Evolutionary conservation across 305 asterid species (phyloP).

Genomic region (Plantago coronopus): DNA sequence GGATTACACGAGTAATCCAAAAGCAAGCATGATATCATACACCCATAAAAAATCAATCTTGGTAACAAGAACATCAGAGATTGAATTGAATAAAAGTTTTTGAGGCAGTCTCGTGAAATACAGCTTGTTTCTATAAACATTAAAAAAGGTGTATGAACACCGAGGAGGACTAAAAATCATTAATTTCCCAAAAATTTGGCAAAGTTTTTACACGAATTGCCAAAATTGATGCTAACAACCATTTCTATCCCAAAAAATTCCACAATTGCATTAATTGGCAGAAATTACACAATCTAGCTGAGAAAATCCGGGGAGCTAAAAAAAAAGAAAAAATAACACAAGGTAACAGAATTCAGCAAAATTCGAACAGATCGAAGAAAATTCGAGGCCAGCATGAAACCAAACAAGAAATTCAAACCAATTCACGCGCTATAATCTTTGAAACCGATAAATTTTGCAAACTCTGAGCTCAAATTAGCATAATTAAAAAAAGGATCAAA

Average conservation of each 20-base stretch:
- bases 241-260: neutral
- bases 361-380: neutral
- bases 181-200: no score
- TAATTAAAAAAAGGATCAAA: slow-evolving; percentile 24
- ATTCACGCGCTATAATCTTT: slow-evolving; percentile 13
- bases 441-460: neutral
- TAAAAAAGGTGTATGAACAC: no score
- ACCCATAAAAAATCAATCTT: neutral
- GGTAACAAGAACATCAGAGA: no score
- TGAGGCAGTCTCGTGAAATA: no score
- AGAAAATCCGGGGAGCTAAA: no score
- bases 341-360: neutral
- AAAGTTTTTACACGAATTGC: no score
- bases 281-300: neutral
- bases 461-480: neutral
- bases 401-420: no score
- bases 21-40: neutral
- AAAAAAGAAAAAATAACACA: no score
- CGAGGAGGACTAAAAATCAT: no score
- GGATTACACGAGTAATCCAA: neutral
- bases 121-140: no score
- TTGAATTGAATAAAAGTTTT: no score
- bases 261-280: neutral
- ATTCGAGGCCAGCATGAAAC: no score
- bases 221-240: neutral